Evolutionary conservation across 352 stramenopile genomes (phyloP), one percentile per base, ranked within the genome.

Genomic region (Blastocystis sp.): DNA sequence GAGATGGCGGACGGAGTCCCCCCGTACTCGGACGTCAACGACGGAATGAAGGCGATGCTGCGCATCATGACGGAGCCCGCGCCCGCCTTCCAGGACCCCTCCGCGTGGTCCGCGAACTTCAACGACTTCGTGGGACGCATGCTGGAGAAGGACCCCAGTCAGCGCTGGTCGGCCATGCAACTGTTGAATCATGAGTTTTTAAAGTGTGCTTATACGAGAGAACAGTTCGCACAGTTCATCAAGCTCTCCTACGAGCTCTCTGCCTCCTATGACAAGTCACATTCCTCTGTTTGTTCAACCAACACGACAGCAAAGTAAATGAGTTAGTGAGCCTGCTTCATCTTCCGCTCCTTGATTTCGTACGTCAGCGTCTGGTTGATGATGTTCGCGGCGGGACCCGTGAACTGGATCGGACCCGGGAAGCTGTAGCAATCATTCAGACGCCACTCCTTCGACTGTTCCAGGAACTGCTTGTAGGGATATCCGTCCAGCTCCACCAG

Each of bases 371-470:
- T 81, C 69, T 81, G 49, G 42, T 63, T 81, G 9, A 81, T 73
- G 69, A 67, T 88, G 75, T 4, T 88, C 63, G 29, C 69, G 27
- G 72, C 87, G 87, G 75, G 69, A 36, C 88, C 88, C 54, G 87
- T 87, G 67, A 90, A 91, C 77, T 91, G 89, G 42, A 90, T 89
- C 18, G 89, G 88, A 36, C 89, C 89, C 1, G 88, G 88, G 44
- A 64, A 86, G 46, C 88, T 87, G 78, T 91, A 91, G 73, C 87
- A 73, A 69, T 90, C 89, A 57, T 84, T 46, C 44, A 89, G n/a
- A 24, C 67, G 86, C 89, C 89, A 90, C 72, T 90, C 85, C 32
- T 90, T 84, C 14, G 88, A 64, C 36, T 87, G 46, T 69, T 88
- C 86, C 6, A 63, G 67, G 67, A 90, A 90, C 27, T 69, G 69